These are phyloP conservation scores for Amanita inopinata DNA, from an alignment of 768 basidiomycete genomes.

Conservation along the genomic window DNA sequence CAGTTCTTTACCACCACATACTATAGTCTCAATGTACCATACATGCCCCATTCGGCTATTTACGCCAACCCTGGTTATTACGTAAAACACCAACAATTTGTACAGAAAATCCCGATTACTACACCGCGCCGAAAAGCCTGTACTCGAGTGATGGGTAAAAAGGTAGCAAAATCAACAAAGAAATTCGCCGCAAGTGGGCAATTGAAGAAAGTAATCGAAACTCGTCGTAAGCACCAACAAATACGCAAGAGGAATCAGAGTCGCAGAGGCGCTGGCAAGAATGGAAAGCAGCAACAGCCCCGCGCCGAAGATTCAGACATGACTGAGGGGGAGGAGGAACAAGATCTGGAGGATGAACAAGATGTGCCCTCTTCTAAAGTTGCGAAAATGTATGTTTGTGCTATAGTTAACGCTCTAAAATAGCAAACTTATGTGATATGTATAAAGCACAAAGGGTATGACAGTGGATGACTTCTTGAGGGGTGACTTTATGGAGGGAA, in stretches of 20 bases:
- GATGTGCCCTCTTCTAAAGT: not conserved
- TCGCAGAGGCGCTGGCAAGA: slow-evolving; percentile 35
- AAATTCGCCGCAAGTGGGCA: slow-evolving; percentile 86
- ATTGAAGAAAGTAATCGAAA: slow-evolving; percentile 79
- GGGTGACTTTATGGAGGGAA: slow-evolving; percentile 63
- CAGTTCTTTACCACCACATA: not conserved
- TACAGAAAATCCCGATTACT: too few relatives aligned
- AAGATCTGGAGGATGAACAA: not conserved
- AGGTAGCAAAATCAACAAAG: slow-evolving; percentile 70
- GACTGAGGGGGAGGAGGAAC: slow-evolving; percentile 20
- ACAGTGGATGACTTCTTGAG: slow-evolving; percentile 72
- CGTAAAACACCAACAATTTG: too few relatives aligned
- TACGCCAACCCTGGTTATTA: too few relatives aligned
- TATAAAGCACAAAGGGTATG: slow-evolving; percentile 37
- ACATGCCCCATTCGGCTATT: too few relatives aligned
- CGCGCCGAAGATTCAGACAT: not conserved
- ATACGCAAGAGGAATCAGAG: slow-evolving; percentile 60
- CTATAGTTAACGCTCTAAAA: not conserved
- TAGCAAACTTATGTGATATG: not conserved
- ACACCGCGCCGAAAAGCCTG: too few relatives aligned
- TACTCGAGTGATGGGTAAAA: slow-evolving; percentile 44
- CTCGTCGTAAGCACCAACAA: slow-evolving; percentile 74
- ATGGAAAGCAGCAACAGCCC: slow-evolving; percentile 20
- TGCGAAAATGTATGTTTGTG: slow-evolving; percentile 12
- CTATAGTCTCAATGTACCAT: too few relatives aligned